Percentiles rank a stretch among this genome's conserved stretches.
Conservation (phyloP, 148 eudicot species). For the Silene latifolia region DNA sequence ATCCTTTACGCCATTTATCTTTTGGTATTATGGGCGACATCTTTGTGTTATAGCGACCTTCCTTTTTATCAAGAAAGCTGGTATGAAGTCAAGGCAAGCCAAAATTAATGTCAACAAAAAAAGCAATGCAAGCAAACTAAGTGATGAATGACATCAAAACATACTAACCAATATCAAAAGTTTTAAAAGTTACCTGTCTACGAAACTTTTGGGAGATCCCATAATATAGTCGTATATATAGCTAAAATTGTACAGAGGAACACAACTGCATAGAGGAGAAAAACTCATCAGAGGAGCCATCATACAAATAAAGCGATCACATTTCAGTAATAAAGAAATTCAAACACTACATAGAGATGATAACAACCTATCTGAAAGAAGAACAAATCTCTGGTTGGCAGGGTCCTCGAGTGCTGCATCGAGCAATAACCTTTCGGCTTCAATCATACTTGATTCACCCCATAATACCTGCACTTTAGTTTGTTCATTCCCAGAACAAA, state of each 20-base stretch:
- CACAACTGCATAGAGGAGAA: constrained; percentile 60
- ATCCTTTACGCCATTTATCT: constrained; percentile 90
- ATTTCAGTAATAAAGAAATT: background rate
- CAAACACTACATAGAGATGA: background rate
- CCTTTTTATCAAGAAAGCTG: constrained; percentile 84
- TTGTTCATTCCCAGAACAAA: constrained; percentile 3
- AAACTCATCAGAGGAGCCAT: constrained; percentile 8
- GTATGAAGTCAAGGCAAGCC: background rate
- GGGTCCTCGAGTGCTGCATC: constrained; percentile 84
- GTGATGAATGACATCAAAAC: too few relatives aligned
- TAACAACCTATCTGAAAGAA: constrained; percentile 84
- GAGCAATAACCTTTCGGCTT: constrained; percentile 86
- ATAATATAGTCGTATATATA: constrained; percentile 67
- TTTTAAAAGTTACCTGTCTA: constrained; percentile 57
- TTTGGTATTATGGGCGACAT: constrained; percentile 73
- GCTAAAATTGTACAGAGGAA: constrained; percentile 92
- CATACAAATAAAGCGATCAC: background rate
- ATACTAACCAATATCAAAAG: too few relatives aligned
- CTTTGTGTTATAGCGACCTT: constrained; percentile 70
- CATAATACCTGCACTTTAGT: constrained; percentile 58
- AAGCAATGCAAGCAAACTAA: constrained; percentile 2
- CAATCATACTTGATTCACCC: constrained; percentile 93
- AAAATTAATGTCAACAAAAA: constrained; percentile 17
- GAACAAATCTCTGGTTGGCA: constrained; percentile 91
- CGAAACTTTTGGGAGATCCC: constrained; percentile 77